Evolutionary conservation across 2,329 filamentous ascomycete genomes (phyloP).

Genomic region (Phialophora verrucosa): DNA sequence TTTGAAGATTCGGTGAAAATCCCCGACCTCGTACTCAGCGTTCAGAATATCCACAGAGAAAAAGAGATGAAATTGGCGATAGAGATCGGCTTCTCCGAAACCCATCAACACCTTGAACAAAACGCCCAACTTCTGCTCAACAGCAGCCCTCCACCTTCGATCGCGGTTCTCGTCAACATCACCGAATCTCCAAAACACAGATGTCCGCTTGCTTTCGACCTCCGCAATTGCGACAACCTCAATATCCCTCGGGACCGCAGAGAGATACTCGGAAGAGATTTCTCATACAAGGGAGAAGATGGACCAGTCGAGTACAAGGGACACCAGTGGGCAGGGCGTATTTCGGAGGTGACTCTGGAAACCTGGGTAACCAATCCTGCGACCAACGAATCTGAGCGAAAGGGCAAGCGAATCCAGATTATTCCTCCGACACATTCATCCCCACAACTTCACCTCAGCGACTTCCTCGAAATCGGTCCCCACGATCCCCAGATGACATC

Average conservation of each 20-base stretch:
- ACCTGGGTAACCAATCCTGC: constrained; percentile 12
- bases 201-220: constrained; percentile 7
- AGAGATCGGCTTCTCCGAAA: constrained; percentile 18
- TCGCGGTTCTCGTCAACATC: background rate
- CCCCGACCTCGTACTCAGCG: background rate
- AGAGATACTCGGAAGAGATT: background rate
- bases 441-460: background rate
- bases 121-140: constrained; percentile 1
- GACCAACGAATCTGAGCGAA: constrained; percentile 6
- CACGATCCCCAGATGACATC: background rate
- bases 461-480: background rate
- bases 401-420: constrained; percentile 28
- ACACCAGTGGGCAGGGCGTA: constrained; percentile 15
- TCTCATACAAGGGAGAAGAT: constrained; percentile 9
- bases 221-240: background rate
- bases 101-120: constrained; percentile 9
- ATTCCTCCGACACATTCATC: background rate
- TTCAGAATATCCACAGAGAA: background rate
- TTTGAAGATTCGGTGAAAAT: constrained; percentile 3
- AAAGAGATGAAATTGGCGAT: constrained; percentile 9
- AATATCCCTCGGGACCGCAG: background rate
- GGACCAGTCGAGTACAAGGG: constrained; percentile 13
- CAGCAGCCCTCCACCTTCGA: constrained; percentile 2
- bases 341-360: constrained; percentile 16
- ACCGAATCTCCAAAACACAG: background rate